A percentile compares a stretch with the other conserved stretches of the same genome.
phyloP scores from a whole-genome alignment of 2,329 filamentous ascomycete species.

The Colletotrichum abscissum region DNA sequence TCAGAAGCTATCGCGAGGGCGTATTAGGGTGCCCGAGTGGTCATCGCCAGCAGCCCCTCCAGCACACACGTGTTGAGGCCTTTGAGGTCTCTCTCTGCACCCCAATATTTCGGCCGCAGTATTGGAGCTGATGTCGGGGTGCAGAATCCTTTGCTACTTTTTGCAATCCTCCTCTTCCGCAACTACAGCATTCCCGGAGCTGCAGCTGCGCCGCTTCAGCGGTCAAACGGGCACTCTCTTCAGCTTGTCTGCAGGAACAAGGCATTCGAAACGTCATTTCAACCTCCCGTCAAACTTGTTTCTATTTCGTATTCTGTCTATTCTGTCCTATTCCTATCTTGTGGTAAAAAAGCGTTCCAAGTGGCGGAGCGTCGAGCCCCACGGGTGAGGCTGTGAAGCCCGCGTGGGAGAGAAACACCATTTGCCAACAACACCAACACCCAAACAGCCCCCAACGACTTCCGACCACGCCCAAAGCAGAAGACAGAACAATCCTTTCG shows the following conservation, averaged over 20 bases:
- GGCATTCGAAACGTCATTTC: not conserved
- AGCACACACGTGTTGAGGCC: not conserved
- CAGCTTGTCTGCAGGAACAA: conserved; percentile 15
- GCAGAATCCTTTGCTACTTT: not conserved
- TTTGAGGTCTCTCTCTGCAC: not conserved
- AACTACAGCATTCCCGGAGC: not conserved
- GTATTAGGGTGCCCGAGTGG: not conserved
- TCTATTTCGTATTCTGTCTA: not conserved
- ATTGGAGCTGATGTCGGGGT: not conserved
- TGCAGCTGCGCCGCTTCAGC: not conserved
- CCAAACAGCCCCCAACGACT: not conserved
- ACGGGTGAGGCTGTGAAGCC: conserved; percentile 29
- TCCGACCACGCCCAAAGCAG: not conserved
- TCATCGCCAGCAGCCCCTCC: not conserved
- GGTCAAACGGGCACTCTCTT: not conserved
- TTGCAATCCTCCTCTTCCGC: not conserved
- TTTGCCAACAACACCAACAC: not conserved
- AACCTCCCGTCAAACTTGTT: not conserved
- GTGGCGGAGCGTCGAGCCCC: conserved; percentile 2
- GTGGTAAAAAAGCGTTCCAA: not conserved
- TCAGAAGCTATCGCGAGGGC: not conserved
- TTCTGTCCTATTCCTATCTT: not conserved
- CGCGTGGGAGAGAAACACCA: not conserved
- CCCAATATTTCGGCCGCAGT: conserved; percentile 13
- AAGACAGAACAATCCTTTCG: not conserved